Conservation (phyloP, 176 grass and related monocot species). For the Rhynchospora tenuis region DNA sequence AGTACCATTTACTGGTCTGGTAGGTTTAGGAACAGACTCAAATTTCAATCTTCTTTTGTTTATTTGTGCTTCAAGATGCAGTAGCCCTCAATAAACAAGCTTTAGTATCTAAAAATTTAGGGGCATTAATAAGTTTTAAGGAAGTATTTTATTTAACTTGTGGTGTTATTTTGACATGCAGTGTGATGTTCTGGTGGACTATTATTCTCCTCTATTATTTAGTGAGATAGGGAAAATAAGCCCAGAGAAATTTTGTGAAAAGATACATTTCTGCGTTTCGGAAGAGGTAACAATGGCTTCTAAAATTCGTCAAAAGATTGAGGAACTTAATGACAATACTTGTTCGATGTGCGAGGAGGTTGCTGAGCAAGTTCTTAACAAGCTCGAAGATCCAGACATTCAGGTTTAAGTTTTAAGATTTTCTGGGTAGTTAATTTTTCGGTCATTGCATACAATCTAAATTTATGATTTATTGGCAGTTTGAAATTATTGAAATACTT, state of each 20-base stretch:
- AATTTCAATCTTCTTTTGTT: neutral
- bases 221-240: conserved; percentile 47
- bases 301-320: conserved; percentile 6
- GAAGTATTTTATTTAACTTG: conserved; percentile 4
- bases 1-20: neutral
- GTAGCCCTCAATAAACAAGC: neutral
- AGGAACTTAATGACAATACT: conserved; percentile 37
- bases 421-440: neutral
- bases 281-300: conserved; percentile 11
- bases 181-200: conserved; percentile 62
- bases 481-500: conserved; percentile 54
- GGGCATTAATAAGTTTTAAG: neutral
- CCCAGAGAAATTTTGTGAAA: conserved; percentile 61
- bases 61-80: neutral
- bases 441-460: neutral
- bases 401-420: conserved; percentile 38
- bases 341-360: conserved; percentile 58
- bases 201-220: conserved; percentile 57
- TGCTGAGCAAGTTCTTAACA: conserved; percentile 36
- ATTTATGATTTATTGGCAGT: conserved; percentile 33
- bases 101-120: neutral
- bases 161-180: conserved; percentile 28
- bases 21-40: neutral
- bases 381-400: conserved; percentile 56
- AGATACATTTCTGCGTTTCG: conserved; percentile 45